Evolutionary conservation across 2,329 filamentous ascomycete genomes (phyloP).

Genomic region (Coniosporium tulheliwenetii): DNA sequence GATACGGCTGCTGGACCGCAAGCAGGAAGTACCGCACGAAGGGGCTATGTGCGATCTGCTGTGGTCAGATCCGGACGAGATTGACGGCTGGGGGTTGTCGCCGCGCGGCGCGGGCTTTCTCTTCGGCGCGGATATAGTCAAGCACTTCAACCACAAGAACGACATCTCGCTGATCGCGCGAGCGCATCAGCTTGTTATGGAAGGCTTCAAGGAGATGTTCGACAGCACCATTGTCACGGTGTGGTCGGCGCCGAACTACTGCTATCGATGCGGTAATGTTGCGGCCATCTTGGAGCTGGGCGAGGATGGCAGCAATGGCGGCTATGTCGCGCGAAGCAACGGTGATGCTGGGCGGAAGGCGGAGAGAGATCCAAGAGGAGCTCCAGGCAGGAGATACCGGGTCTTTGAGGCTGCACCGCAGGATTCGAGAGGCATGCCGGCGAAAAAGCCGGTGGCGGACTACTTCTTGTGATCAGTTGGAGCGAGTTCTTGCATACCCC

Average conservation of each 20-base stretch:
- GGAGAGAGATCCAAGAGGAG: constrained; percentile 27
- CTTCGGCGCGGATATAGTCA: constrained; percentile 91
- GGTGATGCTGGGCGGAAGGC: constrained; percentile 43
- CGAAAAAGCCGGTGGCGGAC: constrained; percentile 94
- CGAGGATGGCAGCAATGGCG: constrained; percentile 52
- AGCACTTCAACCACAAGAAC: constrained; percentile 88
- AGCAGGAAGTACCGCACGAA: constrained; percentile 96
- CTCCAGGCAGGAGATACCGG: constrained; percentile 77
- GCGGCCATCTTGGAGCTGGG: constrained; percentile 86
- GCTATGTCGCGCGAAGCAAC: constrained; percentile 39
- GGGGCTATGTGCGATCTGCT: constrained; percentile 97
- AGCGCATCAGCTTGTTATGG: constrained; percentile 96
- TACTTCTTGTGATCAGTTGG: constrained; percentile 55
- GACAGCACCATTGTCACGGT: constrained; percentile 91
- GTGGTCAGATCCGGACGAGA: constrained; percentile 97
- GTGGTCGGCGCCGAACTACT: constrained; percentile 39
- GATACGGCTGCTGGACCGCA: constrained; percentile 84
- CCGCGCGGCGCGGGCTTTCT: constrained; percentile 90
- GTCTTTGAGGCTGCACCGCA: constrained; percentile 96
- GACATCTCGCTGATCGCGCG: constrained; percentile 83
- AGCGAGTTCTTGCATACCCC: no score
- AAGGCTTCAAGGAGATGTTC: constrained; percentile 99
- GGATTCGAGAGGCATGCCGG: constrained; percentile 92
- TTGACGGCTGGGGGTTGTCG: constrained; percentile 90
- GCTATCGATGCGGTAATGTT: constrained; percentile 37